Conservation (phyloP, 306 rosid genomes). For the Aeschynomene evenia region DNA sequence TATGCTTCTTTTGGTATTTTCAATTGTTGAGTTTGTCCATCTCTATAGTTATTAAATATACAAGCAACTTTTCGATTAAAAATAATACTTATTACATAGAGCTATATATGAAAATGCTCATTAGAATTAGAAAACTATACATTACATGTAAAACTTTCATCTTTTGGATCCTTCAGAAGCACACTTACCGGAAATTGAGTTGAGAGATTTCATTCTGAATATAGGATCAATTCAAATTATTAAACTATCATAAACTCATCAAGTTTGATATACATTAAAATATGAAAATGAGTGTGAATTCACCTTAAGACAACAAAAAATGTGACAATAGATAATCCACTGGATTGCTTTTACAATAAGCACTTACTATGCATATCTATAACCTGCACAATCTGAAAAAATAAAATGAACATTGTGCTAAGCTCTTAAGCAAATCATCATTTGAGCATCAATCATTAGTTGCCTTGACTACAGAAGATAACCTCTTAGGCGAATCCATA, state of each 20-base stretch:
- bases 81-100: no score
- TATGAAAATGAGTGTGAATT: not conserved
- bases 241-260: not conserved
- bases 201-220: no score
- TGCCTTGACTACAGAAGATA: not conserved
- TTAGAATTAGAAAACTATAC: no score
- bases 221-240: no score
- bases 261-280: not conserved
- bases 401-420: not conserved
- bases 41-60: no score
- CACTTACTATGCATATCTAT: not conserved
- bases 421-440: not conserved
- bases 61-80: no score
- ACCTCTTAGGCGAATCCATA: constrained; percentile 12
- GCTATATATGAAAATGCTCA: no score
- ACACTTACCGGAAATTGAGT: no score
- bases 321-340: not conserved
- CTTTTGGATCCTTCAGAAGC: no score
- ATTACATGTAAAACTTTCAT: no score
- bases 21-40: no score
- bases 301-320: not conserved
- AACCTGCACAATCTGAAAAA: not conserved
- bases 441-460: not conserved
- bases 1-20: no score
- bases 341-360: not conserved